Percentiles rank a stretch among this genome's conserved stretches.
phyloP scores from a whole-genome alignment of 495 filamentous ascomycete genomes.

The Aspergillus diversus region DNA sequence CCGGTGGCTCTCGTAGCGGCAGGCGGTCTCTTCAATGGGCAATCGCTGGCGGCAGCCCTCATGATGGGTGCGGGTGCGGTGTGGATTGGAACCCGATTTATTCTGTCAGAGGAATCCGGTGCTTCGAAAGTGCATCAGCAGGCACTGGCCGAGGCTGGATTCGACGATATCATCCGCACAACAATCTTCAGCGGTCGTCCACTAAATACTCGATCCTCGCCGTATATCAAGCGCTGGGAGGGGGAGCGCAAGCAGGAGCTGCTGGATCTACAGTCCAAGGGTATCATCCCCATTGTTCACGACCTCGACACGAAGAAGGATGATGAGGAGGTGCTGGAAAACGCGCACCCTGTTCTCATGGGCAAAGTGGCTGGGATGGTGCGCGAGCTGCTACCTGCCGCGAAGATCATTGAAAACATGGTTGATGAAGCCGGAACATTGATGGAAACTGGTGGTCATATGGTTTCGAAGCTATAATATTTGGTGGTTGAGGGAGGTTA shows the following conservation, averaged over 20 bases:
- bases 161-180: constrained; percentile 92
- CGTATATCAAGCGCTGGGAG: constrained; percentile 96
- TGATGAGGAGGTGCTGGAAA: constrained; percentile 82
- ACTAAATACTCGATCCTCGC: constrained; percentile 85
- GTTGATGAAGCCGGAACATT: constrained; percentile 76
- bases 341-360: constrained; percentile 90
- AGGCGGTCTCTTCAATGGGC: constrained; percentile 91
- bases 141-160: constrained; percentile 86
- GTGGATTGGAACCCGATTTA: constrained; percentile 96
- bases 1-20: constrained; percentile 90
- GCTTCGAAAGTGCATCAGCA: constrained; percentile 94
- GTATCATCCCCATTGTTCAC: constrained; percentile 87
- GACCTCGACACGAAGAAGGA: constrained; percentile 83
- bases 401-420: constrained; percentile 92
- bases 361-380: constrained; percentile 93
- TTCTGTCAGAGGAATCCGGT: constrained; percentile 89
- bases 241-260: constrained; percentile 85
- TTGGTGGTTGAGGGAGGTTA: too few relatives aligned
- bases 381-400: constrained; percentile 88
- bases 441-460: constrained; percentile 65
- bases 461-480: constrained; percentile 66
- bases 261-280: constrained; percentile 83
- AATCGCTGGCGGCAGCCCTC: constrained; percentile 82
- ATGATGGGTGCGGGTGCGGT: constrained; percentile 92
- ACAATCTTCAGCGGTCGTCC: constrained; percentile 98